Evolutionary conservation across 768 basidiomycete species (phyloP), one percentile per base, ranked within the genome.

Genomic region (Boletus barrowsii): DNA sequence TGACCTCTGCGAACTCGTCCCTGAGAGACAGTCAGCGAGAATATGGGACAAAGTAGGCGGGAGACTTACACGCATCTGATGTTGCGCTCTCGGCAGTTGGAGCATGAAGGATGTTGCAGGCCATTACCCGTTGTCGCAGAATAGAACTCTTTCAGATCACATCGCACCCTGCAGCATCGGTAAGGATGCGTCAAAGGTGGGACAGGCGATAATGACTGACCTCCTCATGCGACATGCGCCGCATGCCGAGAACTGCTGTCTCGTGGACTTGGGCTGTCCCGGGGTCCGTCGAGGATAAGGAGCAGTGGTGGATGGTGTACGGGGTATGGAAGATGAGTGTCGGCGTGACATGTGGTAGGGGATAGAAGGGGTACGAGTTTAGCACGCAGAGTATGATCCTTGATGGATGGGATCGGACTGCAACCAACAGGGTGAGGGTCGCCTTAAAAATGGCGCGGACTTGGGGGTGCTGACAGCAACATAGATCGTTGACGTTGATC

Each of bases 191-290:
- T n/a, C 6, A 6, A 56, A 30, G 41, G 43, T 22, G 22, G 24
- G 50, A 26, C 17, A 24, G 33, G 26, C 0, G 42, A 51, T 37
- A 49, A 46, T 44, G 36, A 59, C 72, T 37, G 49, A 88, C 87
- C 94, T 82, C 68, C 94, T 74, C 84, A 90, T 90, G 56, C 92
- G 84, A 71, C 94, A 97, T 30, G 92, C 91, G 53, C 92, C 92
- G 68, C 94, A 96, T 9, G 93, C 93, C n/a, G 88, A 90, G 72
- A 91, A 92, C 62, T 96, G 90, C 62, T 89, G 86, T 56, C 89
- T 75, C 3, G 84, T 80, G 29, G 89, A 88, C 68, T 90, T 90
- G 51, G 87, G 82, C 53, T 85, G 81, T n/a, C 77, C 78, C 5
- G 78, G 62, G 9, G 80, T 69, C 20, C 84, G 78, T 37, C 84